Evolutionary conservation across 164 flowering plant species (phyloP), one percentile per base, ranked within the genome.

Genomic region (Chimonanthus praecox): DNA sequence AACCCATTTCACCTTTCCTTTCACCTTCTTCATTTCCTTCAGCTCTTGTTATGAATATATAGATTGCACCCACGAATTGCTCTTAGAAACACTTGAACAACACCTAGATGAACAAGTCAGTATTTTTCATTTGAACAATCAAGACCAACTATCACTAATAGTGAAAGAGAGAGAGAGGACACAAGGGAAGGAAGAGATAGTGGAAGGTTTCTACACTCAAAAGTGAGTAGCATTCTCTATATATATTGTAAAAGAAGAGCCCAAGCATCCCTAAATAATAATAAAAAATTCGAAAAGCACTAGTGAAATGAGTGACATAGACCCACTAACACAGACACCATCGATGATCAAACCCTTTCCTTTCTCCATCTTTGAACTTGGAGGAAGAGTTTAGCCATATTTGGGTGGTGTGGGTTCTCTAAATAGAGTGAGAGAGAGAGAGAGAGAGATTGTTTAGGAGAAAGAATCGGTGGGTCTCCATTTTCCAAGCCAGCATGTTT

Each of bases 1-100:
- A 78, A 16, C 83, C 74, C 76, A 54, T 72, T 71, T 75, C 72
- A 72, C 71, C 84, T 72, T 68, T 69, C 47, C 43, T 71, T 21
- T 21, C 18, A 10, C 18, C 67, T 16, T 21, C 67, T 64, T 50
- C 46, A 8, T 43, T 16, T 6, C 49, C 69, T 21, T 5, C 44
- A 44, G 69, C 7, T 33, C 21, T 5, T 33, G 33, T 33, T 33
- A 33, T 33, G 33, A 33, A 33, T 33, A 1, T 33, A 33, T 0
- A 33, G 33, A 33, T 13, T 7, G 43, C 45, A 18, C 20, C 3
- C n/a, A 7, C 43, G 5, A 44, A 44, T 13, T 15, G 58, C 11
- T 44, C 6, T 5, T 5, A 72, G 69, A 69, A 7, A 73, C 63
- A 33, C 33, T 33, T 33, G 33, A 33, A 33, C 33, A 33, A 33